Evolutionary conservation across 2,329 filamentous ascomycete species (phyloP), one percentile per base, ranked within the genome.

Genomic region (Fusarium sp.): DNA sequence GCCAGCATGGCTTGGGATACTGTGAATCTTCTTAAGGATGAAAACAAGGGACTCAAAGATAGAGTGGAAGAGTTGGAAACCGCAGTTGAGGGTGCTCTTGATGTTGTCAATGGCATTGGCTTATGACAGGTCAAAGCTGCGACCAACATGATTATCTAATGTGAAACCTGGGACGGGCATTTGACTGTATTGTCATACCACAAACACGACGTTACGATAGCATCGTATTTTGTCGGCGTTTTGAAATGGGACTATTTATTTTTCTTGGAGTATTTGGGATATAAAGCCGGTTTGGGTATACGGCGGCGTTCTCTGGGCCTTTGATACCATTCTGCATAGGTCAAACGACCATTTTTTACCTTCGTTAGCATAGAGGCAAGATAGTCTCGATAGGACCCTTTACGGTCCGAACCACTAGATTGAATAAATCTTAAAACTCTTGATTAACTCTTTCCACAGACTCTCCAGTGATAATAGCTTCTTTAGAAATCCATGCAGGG

Each of bases 1-100:
- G 83, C 86, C 15, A 88, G 87, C 68, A 83, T 88, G 40, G 89
- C 89, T 7, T 91, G 89, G 89, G 85, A 91, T 73, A 90, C 89
- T 6, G 89, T 90, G n/a, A 84, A 85, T 55, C 68, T 90, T 49
- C 78, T 91, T 63, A 82, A 87, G 42, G 86, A 88, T 49, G 90
- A 91, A 81, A 91, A 91, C 71, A 85, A 82, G 73, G 84, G 84
- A 11, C 77, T 91, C 52, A 91, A 91, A 81, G 82, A 84, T 42
- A 81, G 88, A 22, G 87, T 91, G 6, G 83, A 84, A 20, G 82
- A 88, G 70, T 77, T 91, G 5, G 89, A 91, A 79, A 82, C 80
- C 5, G 88, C 84, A 6, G 85, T 91, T 8, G 89, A 91, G 38
- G 85, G 85, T 9, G 89, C 88, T 3, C 77, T 91, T 58, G 88